Evolutionary conservation across 176 grass and related monocot species (phyloP), one percentile per base, ranked within the genome.

Genomic region (Aegilops umbellulata): DNA sequence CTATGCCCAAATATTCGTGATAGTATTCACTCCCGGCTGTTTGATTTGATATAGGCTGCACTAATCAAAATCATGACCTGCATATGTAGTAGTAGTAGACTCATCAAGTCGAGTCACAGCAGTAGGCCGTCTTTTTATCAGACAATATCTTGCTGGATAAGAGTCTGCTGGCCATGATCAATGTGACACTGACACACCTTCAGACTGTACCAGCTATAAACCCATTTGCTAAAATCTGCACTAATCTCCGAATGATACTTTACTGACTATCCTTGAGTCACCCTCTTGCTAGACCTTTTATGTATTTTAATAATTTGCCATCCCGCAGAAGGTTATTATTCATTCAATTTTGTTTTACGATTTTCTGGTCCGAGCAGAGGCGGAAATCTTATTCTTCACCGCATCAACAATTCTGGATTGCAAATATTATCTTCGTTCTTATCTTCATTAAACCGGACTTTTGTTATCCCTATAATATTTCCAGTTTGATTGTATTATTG

Each of bases 381-480:
- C 60, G 3, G n/a, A 25, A 62, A 70, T 36, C 4, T 23, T 41
- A 16, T 58, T 26, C 7, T 41, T 29, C 30, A 17, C 23, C 63
- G 3, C 68, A 39, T 81, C 41, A 57, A n/a, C 10, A 35, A 31
- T 80, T 62, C 19, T 46, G 5, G 24, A 29, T 49, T 63, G 60
- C 42, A 10, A 22, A 38, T 25, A 34, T 25, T 64, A 81, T 76
- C 41, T 23, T 49, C 5, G 23, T 80, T 20, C 22, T 27, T 79
- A 19, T 62, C 32, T 74, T 49, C 25, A 84, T 87, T 87, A 66
- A 87, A 15, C 79, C 27, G 5, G 23, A n/a, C 2, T 35, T 84
- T 76, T 74, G 30, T 57, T 85, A 25, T 67, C 42, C 23, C 31
- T 25, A 9, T 29, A 12, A 36, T 7, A 29, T 5, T 26, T 27